Evolutionary conservation across 106 monocot species (phyloP).

Genomic region (Cymbidium sinense): DNA sequence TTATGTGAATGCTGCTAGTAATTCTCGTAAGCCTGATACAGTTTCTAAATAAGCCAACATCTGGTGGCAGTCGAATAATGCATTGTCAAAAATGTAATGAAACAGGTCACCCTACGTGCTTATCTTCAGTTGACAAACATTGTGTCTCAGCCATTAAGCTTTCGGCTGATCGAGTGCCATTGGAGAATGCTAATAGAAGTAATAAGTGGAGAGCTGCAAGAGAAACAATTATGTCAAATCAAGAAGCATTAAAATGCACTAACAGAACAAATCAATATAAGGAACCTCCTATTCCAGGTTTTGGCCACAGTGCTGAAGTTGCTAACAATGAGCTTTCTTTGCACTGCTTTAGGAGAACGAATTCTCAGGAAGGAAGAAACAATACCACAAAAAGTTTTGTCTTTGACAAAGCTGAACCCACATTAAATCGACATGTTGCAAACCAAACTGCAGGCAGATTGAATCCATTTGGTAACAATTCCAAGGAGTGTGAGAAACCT

Average conservation of each 20-base stretch:
- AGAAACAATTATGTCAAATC: slow-evolving; percentile 4
- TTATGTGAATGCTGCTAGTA: slow-evolving; percentile 10
- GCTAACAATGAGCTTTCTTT: slow-evolving; percentile 13
- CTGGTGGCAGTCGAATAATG: slow-evolving; percentile 16
- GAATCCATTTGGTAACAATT: slow-evolving; percentile 7
- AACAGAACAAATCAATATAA: slow-evolving; percentile 16
- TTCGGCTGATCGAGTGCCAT: slow-evolving; percentile 38
- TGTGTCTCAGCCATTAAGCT: slow-evolving; percentile 48
- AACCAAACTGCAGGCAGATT: neutral
- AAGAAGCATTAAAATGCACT: slow-evolving; percentile 2
- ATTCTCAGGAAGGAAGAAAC: slow-evolving; percentile 16
- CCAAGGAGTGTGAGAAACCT: slow-evolving; percentile 13
- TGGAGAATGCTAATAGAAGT: slow-evolving; percentile 23
- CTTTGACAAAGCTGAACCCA: slow-evolving; percentile 9
- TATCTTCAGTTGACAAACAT: slow-evolving; percentile 56
- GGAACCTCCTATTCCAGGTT: slow-evolving; percentile 8
- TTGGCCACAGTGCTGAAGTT: slow-evolving; percentile 6
- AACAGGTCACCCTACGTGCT: slow-evolving; percentile 67
- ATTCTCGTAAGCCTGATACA: slow-evolving; percentile 14
- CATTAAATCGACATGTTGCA: slow-evolving; percentile 7
- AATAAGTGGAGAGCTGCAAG: slow-evolving; percentile 28
- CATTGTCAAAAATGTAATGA: slow-evolving; percentile 60
- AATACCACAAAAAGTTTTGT: slow-evolving; percentile 7
- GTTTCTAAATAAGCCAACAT: slow-evolving; percentile 16
- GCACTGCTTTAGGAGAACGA: slow-evolving; percentile 9